These are phyloP conservation scores for Sclerotinia nivalis DNA, from an alignment of 2,329 filamentous ascomycete genomes.

Conservation along the genomic window DNA sequence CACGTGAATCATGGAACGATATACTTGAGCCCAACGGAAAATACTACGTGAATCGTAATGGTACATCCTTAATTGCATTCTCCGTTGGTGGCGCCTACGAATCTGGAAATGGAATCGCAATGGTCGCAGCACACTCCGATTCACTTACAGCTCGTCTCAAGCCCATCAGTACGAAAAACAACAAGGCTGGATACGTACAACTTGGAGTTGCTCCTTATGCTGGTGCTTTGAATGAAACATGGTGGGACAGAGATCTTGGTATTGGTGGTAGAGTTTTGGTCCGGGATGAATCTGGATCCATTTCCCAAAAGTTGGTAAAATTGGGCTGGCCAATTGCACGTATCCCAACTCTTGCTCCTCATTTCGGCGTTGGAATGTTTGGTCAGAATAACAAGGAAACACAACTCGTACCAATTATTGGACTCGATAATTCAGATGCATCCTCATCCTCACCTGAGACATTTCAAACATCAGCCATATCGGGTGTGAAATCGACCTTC, in stretches of 20 bases:
- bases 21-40: slow-evolving; percentile 78
- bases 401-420: slow-evolving; percentile 90
- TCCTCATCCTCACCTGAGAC: slow-evolving; percentile 30
- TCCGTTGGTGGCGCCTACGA: slow-evolving; percentile 77
- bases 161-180: slow-evolving; percentile 83
- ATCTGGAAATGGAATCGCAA: slow-evolving; percentile 81
- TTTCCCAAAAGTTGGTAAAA: slow-evolving; percentile 80
- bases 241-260: slow-evolving; percentile 95
- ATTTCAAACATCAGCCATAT: slow-evolving; percentile 38
- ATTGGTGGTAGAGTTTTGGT: slow-evolving; percentile 89
- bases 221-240: slow-evolving; percentile 81
- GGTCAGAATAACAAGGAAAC: slow-evolving; percentile 79
- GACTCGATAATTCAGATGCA: slow-evolving; percentile 71
- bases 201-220: slow-evolving; percentile 92
- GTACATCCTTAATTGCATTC: slow-evolving; percentile 83
- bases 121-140: slow-evolving; percentile 91
- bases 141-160: slow-evolving; percentile 88
- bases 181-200: slow-evolving; percentile 81
- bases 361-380: slow-evolving; percentile 79
- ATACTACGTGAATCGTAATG: slow-evolving; percentile 86
- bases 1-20: slow-evolving; percentile 74
- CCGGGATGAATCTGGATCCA: slow-evolving; percentile 74
- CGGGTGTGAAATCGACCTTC: slow-evolving; percentile 55
- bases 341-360: slow-evolving; percentile 87
- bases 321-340: slow-evolving; percentile 92